These are phyloP conservation scores for Moesziomyces sp. DNA, from an alignment of 1,284 basidiomycete genomes.

Conservation along the genomic window DNA sequence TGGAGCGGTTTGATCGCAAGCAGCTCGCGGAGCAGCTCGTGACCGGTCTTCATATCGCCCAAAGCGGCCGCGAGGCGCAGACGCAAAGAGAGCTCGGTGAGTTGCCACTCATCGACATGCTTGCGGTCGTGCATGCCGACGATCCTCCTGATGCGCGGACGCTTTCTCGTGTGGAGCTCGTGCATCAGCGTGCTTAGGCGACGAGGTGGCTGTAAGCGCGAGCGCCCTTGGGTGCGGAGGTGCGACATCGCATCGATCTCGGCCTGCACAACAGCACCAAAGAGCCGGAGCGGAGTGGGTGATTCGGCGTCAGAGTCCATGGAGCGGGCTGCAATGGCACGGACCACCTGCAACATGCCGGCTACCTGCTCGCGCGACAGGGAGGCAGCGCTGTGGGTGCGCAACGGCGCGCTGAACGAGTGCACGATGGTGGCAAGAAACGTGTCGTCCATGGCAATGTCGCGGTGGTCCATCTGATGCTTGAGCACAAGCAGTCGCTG, in stretches of 20 bases:
- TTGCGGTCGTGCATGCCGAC: not conserved
- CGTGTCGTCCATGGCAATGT: slow-evolving; percentile 21
- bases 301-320: not conserved
- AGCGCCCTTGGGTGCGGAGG: too few species aligned
- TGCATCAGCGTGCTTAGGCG: not conserved
- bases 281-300: not conserved
- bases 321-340: slow-evolving; percentile 3
- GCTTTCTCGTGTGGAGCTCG: not conserved
- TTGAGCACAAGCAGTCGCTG: not conserved
- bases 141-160: not conserved
- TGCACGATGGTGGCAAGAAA: slow-evolving; percentile 31
- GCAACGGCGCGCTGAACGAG: slow-evolving; percentile 29
- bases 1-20: slow-evolving; percentile 5
- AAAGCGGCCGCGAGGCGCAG: slow-evolving; percentile 9
- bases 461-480: slow-evolving; percentile 16
- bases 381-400: slow-evolving; percentile 3
- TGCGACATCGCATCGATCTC: slow-evolving; percentile 23
- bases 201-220: not conserved
- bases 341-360: slow-evolving; percentile 6
- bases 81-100: slow-evolving; percentile 1
- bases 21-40: slow-evolving; percentile 3
- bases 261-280: slow-evolving; percentile 11
- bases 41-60: slow-evolving; percentile 5
- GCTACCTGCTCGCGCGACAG: slow-evolving; percentile 4
- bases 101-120: slow-evolving; percentile 3